Conservation (phyloP, 2,329 filamentous ascomycete genomes). For the Plenodomus biglobosus region DNA sequence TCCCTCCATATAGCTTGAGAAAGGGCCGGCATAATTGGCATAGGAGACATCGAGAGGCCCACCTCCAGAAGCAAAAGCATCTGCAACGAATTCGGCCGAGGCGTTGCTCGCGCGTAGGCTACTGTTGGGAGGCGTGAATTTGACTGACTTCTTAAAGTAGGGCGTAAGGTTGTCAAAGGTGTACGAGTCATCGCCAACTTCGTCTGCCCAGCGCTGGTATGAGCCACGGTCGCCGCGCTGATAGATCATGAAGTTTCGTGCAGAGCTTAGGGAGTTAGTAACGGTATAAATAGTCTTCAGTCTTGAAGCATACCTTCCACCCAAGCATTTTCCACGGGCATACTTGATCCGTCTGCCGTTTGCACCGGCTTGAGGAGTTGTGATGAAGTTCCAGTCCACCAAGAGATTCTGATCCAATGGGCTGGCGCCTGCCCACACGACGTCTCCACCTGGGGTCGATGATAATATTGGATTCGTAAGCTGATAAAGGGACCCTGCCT, state of each 20-base stretch:
- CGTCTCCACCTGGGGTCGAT: slow-evolving; percentile 23
- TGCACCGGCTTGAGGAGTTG: slow-evolving; percentile 25
- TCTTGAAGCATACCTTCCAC: slow-evolving; percentile 18
- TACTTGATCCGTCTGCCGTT: slow-evolving; percentile 26
- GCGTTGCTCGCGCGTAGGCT: slow-evolving; percentile 12
- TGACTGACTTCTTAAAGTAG: slow-evolving; percentile 34
- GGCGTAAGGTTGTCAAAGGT: slow-evolving; percentile 29
- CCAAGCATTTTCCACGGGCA: slow-evolving; percentile 34
- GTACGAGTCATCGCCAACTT: slow-evolving; percentile 35
- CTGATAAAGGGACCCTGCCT: slow-evolving; percentile 27
- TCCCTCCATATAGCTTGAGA: slow-evolving; percentile 16
- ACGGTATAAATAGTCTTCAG: no score
- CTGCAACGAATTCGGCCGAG: slow-evolving; percentile 12
- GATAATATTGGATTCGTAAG: slow-evolving; percentile 10
- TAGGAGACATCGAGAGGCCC: slow-evolving; percentile 20
- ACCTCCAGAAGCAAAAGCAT: slow-evolving; percentile 10
- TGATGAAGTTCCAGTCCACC: slow-evolving; percentile 38
- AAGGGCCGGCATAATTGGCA: slow-evolving; percentile 22
- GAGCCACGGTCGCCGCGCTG: slow-evolving; percentile 18
- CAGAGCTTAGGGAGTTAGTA: slow-evolving; percentile 15
- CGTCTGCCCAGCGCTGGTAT: slow-evolving; percentile 33
- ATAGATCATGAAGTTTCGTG: slow-evolving; percentile 27
- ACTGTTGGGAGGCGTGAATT: slow-evolving; percentile 30
- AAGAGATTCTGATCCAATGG: slow-evolving; percentile 23
- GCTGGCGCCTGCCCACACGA: slow-evolving; percentile 19